Percentiles rank a stretch among this genome's conserved stretches.
Evolutionary conservation across 306 rosid genomes (phyloP).

Genomic region (Amphicarpaea edgeworthii): DNA sequence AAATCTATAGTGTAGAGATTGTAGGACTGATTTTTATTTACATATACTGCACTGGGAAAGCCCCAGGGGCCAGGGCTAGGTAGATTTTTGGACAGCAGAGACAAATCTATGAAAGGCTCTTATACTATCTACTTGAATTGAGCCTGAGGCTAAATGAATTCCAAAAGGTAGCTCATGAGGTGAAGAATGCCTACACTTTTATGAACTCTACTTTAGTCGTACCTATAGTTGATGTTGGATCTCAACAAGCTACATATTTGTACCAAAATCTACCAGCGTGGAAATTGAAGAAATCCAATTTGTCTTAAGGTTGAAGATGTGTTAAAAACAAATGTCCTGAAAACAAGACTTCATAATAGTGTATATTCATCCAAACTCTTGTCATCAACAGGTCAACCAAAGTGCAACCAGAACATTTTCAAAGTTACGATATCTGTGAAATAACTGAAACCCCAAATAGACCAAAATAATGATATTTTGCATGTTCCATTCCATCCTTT

Average conservation of each 20-base stretch:
- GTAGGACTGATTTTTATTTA: too few relatives aligned
- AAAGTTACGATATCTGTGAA: too few relatives aligned
- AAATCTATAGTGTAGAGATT: too few relatives aligned
- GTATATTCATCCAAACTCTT: background rate
- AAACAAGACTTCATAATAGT: background rate
- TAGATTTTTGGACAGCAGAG: too few relatives aligned
- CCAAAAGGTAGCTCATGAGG: background rate
- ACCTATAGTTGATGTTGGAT: background rate
- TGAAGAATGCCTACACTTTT: background rate
- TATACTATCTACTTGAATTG: too few relatives aligned
- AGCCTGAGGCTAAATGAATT: too few relatives aligned
- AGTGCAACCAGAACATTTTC: constrained; percentile 7
- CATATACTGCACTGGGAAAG: too few relatives aligned
- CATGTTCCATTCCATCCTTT: background rate
- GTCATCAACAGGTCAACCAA: background rate
- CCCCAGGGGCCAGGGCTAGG: too few relatives aligned
- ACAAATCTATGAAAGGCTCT: too few relatives aligned
- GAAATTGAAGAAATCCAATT: constrained; percentile 2
- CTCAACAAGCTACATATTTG: background rate
- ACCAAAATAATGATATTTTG: constrained; percentile 10
- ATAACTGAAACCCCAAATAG: background rate
- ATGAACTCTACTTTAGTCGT: background rate
- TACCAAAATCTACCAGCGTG: background rate
- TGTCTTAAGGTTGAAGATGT: background rate
- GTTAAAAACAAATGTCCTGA: background rate